Evolutionary conservation across 345 rosid genomes (phyloP), one percentile per base, ranked within the genome.

Genomic region (Eucalyptus tenuipes): DNA sequence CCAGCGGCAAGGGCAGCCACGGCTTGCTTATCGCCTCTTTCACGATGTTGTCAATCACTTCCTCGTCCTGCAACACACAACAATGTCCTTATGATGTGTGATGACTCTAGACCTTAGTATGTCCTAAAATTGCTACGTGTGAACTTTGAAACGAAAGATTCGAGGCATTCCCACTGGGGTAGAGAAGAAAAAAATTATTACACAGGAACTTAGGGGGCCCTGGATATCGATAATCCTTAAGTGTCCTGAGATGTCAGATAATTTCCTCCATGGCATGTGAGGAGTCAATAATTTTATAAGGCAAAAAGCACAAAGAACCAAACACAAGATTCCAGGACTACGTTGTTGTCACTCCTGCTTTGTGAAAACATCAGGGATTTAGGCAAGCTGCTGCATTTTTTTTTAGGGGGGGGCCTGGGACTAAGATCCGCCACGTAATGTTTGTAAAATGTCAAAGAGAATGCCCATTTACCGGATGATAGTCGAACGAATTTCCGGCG

Each of bases 21-120:
- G 99, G 99, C 91, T 95, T 97, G 95, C 88, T 95, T 45, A 98
- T 94, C 89, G 95, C 99, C 92, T 98, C 99, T 89, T 94, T 96
- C 89, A 98, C 95, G 29, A 93, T 94, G 90, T 91, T 93, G 92
- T 98, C 98, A 16, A 98, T 89, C 59, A 93, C 93, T 84, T 97
- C 99, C 90, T 97, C 97, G 27, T 94, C 97, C 99, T 87, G 85
- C 81, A 37, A 68, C 84, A 33, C 20, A 64, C 48, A 68, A 17
- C 27, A 57, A 33, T 44, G 75, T 40, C 71, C 27, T 40, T 79
- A 52, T 20, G 57, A 52, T 20, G 25, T 20, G 57, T 3, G 9
- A 20, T 10, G 25, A 52, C 57, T 52, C 57, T 20, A 20, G 25
- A 52, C 20, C 25, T 20, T 52, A 52, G 57, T 20, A 52, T 52